Base-by-base conservation (phyloP, 2,329 filamentous ascomycete species). In the Curvularia lunata region DNA sequence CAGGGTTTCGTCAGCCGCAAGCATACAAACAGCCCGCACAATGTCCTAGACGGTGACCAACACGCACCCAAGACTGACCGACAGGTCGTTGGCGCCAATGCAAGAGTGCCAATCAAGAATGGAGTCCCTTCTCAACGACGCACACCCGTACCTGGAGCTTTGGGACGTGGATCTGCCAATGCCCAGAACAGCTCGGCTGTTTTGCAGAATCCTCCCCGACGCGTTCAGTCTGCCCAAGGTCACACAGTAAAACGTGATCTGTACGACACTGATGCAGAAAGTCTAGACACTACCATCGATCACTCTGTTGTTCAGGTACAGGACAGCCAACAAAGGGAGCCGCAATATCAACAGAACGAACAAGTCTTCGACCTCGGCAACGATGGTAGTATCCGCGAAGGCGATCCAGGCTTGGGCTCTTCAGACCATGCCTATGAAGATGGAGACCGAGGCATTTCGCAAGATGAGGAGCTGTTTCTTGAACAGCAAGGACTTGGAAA, bases 191-290 rank as follows among this genome's bases (percentile, higher is more conserved):
- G 48, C 25, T 53, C 62, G 25, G 56, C 58, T 37, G 18, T 48
- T 4, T 18, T 63, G 9, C 63, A 67, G 52, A 65, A 61, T 32
- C 55, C 62, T 25, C 54, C 49, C 8, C 65, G 61, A 30, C 62
- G 52, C 30, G 61, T 58, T 51, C 60, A 56, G 0, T 51, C 58
- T 45, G 61, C 55, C 40, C 63, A 65, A 56, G 57, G 51, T 50
- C 57, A 47, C n/a, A 42, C 46, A 27, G 37, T 57, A 19, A 65
- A 62, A 48, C 58, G 56, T 55, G 69, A 73, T 59, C 48, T 41
- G 0, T 78, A 72, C 47, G 77, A 73, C 48, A 79, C 77, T 56
- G 76, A 79, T 57, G 71, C 70, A 25, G 75, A 71, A 40, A 75
- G 72, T 49, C 63, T 77, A 27, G 76, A 76, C 45, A 75, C 71